These are phyloP conservation scores for Fraxinus albicans DNA, from an alignment of 305 asterid species.

Conservation along the genomic window DNA sequence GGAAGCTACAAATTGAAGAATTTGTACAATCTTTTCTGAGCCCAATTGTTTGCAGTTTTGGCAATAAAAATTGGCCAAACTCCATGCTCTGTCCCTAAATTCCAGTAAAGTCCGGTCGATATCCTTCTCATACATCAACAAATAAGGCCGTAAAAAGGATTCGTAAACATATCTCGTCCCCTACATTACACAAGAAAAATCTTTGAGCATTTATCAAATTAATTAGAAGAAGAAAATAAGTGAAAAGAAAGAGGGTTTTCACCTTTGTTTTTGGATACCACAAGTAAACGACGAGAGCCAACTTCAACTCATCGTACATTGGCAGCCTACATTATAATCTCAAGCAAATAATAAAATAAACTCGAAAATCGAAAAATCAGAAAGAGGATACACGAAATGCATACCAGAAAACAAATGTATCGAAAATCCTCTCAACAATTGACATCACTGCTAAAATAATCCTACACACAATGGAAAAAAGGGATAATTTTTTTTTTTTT, in stretches of 20 bases:
- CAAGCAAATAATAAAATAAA: not conserved
- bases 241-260: not conserved
- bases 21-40: constrained; percentile 54
- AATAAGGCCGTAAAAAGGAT: constrained; percentile 54
- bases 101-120: constrained; percentile 61
- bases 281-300: constrained; percentile 78
- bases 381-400: not conserved
- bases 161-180: constrained; percentile 68
- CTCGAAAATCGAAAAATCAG: not conserved
- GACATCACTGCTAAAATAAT: constrained; percentile 73
- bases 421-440: constrained; percentile 63
- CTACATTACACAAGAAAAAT: constrained; percentile 21
- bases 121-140: constrained; percentile 53
- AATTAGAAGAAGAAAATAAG: not conserved
- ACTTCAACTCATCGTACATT: constrained; percentile 80
- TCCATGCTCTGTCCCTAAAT: constrained; percentile 70
- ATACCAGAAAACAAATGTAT: constrained; percentile 73
- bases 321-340: constrained; percentile 60
- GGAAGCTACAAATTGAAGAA: constrained; percentile 51
- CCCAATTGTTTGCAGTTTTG: constrained; percentile 75
- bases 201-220: not conserved
- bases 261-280: constrained; percentile 93
- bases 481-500: not conserved
- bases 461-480: constrained; percentile 38
- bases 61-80: constrained; percentile 75